Base-by-base conservation (phyloP, 164 flowering plant genomes). In the Paratinospora sagittata region DNA sequence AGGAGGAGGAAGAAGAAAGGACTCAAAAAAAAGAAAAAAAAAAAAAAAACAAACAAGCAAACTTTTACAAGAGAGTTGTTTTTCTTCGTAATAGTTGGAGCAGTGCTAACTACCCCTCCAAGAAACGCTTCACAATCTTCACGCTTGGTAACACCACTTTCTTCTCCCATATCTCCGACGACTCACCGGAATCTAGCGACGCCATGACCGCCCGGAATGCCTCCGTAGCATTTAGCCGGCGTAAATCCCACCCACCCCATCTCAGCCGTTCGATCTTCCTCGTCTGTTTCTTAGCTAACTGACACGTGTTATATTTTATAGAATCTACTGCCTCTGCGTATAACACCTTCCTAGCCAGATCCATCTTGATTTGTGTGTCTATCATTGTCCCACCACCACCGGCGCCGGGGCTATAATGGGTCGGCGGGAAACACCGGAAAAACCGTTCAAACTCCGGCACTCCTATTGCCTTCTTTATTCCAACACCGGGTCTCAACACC, bases 371-470 rank as follows among this genome's bases (percentile, higher is more conserved):
- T 24, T 58, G 33, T 64, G 71, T 61, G 61, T 39, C 52, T 10
- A 45, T 19, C 64, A 36, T 23, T 12, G 26, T 19, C 16, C 9
- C 37, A n/a, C 36, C 49, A 10, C 65, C 27, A 11, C 39, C 16
- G 11, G 12, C 67, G 27, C 41, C n/a, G 0, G 13, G 27, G n/a
- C 27, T 11, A 2, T 2, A 2, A 43, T 10, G 3, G 47, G 58
- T 67, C n/a, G 78, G 75, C 9, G 87, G 81, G 67, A 62, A 73
- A 62, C 67, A 27, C 60, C 27, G 60, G 36, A 96, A 93, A 73
- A 84, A 91, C 12, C 52, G 49, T n/a, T 84, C 81, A 67, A 96
- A 89, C 85, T 96, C 99, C 2, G 98, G 92, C 16, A 96, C 90
- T 0, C 99, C 99, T 52, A 96, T 96, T 8, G 98, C 96, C 66